A percentile compares a stretch with the other conserved stretches of the same genome.
phyloP scores from a whole-genome alignment of 1,284 basidiomycete species.

The Ustilago xerochloae region DNA sequence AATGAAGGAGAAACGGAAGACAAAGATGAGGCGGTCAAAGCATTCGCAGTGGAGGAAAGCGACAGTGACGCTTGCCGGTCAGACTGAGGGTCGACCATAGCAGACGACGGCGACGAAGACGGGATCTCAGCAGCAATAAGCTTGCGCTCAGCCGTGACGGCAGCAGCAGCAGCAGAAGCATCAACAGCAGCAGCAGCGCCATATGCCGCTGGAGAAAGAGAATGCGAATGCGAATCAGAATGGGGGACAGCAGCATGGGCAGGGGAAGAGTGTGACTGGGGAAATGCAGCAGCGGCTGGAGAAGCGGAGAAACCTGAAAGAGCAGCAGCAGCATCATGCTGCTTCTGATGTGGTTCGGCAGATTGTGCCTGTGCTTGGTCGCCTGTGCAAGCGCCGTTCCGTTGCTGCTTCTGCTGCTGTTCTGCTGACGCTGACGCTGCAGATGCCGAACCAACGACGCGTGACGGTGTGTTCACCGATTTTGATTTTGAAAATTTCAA shows the following conservation, averaged over 20 bases:
- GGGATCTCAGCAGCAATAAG: no score
- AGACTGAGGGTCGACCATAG: no score
- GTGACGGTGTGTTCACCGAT: neutral
- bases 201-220: neutral
- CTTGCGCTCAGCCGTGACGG: neutral
- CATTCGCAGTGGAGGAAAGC: constrained; percentile 17
- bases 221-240: neutral
- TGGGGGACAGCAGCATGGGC: neutral
- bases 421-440: neutral
- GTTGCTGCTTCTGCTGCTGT: no score
- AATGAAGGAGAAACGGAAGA: constrained; percentile 9
- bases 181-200: neutral
- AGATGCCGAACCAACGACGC: neutral
- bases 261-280: neutral
- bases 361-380: neutral
- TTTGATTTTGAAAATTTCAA: neutral
- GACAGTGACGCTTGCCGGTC: neutral
- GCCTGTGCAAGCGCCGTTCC: no score
- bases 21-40: neutral
- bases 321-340: neutral
- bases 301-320: neutral
- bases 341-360: constrained; percentile 6
- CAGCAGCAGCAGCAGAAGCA: neutral
- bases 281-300: constrained; percentile 4
- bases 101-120: neutral